These are phyloP conservation scores for Phytophthora chlamydospora DNA, from an alignment of 352 stramenopile genomes.

Conservation along the genomic window DNA sequence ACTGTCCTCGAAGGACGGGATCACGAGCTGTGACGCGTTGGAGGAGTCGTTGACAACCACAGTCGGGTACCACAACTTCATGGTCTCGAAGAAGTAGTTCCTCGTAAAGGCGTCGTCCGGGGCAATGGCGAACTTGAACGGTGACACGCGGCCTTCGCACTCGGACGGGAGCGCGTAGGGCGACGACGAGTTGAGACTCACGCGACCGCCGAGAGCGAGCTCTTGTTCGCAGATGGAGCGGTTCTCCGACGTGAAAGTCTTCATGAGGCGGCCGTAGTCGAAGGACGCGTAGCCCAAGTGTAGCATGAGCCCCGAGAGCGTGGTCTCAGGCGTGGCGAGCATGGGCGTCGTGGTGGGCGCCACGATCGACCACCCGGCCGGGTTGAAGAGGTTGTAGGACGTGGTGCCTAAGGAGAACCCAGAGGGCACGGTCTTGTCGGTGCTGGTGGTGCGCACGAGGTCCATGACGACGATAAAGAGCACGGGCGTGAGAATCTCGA, in stretches of 20 bases:
- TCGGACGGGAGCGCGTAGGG: slow-evolving; percentile 30
- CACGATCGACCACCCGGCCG: slow-evolving; percentile 39
- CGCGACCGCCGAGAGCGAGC: slow-evolving; percentile 13
- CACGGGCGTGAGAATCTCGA: slow-evolving; percentile 68
- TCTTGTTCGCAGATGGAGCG: slow-evolving; percentile 30
- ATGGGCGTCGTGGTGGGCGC: slow-evolving; percentile 33
- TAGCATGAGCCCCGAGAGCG: slow-evolving; percentile 62
- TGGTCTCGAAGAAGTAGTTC: slow-evolving; percentile 47
- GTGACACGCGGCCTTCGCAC: slow-evolving; percentile 50
- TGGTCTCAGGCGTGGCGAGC: slow-evolving; percentile 63
- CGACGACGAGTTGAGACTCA: slow-evolving; percentile 38
- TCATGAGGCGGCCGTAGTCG: slow-evolving; percentile 34
- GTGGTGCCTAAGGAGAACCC: slow-evolving; percentile 42
- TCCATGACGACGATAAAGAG: slow-evolving; percentile 67
- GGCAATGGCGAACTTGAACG: slow-evolving; percentile 55
- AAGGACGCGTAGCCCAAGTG: slow-evolving; percentile 44
- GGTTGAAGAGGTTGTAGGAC: slow-evolving; percentile 55
- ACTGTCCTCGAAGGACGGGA: slow-evolving; percentile 46
- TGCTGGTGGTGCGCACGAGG: slow-evolving; percentile 51
- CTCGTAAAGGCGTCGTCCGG: slow-evolving; percentile 48
- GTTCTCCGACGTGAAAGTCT: slow-evolving; percentile 43
- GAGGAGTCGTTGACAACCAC: slow-evolving; percentile 25
- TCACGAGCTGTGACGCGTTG: slow-evolving; percentile 22
- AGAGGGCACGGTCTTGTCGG: slow-evolving; percentile 35
- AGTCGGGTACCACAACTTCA: slow-evolving; percentile 51